These are phyloP conservation scores for Leishmania guyanensis DNA, from an alignment of 208 protist genomes.

Conservation along the genomic window DNA sequence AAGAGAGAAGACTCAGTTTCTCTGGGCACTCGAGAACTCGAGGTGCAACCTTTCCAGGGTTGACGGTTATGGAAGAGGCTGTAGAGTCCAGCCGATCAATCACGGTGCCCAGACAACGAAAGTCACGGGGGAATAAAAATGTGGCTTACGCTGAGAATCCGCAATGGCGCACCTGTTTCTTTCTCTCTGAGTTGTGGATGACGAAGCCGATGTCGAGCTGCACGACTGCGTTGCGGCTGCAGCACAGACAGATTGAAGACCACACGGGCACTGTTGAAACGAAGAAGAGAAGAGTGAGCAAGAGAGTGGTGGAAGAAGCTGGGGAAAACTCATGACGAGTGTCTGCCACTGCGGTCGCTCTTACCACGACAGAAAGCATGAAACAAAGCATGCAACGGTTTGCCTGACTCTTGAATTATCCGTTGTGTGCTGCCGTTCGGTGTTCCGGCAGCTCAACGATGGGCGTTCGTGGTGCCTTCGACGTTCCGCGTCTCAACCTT, in stretches of 20 bases:
- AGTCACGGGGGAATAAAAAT: neutral
- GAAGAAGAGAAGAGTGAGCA: neutral
- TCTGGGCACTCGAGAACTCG: neutral
- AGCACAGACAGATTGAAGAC: neutral
- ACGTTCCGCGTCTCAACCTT: neutral
- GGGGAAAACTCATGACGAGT: neutral
- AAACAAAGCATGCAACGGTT: conserved; percentile 1
- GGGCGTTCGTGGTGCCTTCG: neutral
- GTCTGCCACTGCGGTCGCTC: neutral
- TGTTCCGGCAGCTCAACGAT: neutral
- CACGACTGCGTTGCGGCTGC: neutral
- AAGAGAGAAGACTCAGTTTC: neutral
- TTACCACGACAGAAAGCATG: neutral
- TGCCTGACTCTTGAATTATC: neutral
- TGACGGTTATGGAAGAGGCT: neutral
- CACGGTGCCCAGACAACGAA: neutral
- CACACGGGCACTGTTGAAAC: neutral
- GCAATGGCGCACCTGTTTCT: neutral
- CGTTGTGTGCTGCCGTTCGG: neutral
- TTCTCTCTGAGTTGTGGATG: neutral
- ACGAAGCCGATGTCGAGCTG: neutral
- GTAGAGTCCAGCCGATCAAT: neutral
- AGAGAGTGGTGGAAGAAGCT: neutral
- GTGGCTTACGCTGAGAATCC: neutral
- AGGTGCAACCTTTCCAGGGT: neutral